phyloP scores from a whole-genome alignment of 169 alveolate genomes.

The Plasmodium knowlesi region DNA sequence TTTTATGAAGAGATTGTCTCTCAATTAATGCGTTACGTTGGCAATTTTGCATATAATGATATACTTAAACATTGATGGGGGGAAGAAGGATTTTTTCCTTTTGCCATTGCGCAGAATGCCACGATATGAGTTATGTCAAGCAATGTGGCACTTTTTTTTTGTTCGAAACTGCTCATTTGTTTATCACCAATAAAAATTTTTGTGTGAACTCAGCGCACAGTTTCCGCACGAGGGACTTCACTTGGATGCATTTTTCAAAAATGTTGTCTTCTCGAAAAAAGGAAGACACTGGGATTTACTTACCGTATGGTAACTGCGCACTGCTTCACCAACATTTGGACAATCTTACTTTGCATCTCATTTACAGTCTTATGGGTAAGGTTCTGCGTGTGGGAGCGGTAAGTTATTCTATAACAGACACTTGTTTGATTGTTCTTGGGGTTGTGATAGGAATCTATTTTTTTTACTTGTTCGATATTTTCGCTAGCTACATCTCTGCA shows the following conservation, averaged over 20 bases:
- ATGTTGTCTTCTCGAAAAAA: not conserved
- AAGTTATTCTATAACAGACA: constrained; percentile 82
- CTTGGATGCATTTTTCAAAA: not conserved
- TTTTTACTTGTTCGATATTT: constrained; percentile 64
- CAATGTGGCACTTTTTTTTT: not conserved
- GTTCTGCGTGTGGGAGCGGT: constrained; percentile 82
- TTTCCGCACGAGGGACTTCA: not conserved
- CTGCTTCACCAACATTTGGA: constrained; percentile 23
- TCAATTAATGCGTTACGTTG: not conserved
- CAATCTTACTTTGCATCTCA: constrained; percentile 74
- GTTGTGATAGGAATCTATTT: constrained; percentile 51
- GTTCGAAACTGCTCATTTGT: not conserved
- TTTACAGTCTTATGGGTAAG: constrained; percentile 82
- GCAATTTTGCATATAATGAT: not conserved
- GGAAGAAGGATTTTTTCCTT: not conserved
- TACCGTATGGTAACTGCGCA: constrained; percentile 31
- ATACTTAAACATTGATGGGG: not conserved
- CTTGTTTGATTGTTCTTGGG: constrained; percentile 46
- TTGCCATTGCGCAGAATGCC: not conserved
- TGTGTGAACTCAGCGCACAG: not conserved
- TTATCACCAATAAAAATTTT: not conserved
- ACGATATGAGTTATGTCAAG: not conserved
- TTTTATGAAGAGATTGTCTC: not conserved
- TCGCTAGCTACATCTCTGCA: constrained; percentile 73
- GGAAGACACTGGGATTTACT: not conserved